A percentile compares a stretch with the other conserved stretches of the same genome.
These are phyloP conservation scores for Spizellomyces punctatus DNA, from an alignment of 192 early-diverging fungal species.

Conservation along the genomic window DNA sequence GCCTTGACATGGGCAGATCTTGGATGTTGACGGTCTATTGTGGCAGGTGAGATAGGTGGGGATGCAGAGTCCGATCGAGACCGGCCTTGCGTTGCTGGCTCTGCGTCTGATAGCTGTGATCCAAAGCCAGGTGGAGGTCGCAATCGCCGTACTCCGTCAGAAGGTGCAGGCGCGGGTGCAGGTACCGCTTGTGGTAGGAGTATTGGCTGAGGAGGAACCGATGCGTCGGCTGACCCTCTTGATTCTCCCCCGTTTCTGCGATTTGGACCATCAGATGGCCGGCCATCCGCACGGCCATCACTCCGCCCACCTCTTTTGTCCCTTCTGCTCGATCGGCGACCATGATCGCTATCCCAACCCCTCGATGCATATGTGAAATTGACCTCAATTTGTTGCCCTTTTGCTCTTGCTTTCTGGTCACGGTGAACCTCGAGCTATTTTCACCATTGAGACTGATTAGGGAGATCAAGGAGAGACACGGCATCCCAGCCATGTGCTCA, in stretches of 20 bases:
- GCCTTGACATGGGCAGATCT: too few relatives aligned
- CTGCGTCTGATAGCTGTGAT: constrained; percentile 31
- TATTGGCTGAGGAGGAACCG: neutral
- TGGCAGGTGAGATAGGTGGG: constrained; percentile 13
- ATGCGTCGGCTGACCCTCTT: neutral
- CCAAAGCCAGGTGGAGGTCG: constrained; percentile 53
- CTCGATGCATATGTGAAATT: constrained; percentile 42
- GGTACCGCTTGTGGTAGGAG: constrained; percentile 1
- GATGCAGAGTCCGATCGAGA: constrained; percentile 13
- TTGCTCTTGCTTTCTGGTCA: constrained; percentile 16
- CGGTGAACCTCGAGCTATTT: constrained; percentile 32
- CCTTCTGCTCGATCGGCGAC: neutral
- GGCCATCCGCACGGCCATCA: constrained; percentile 6
- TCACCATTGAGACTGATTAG: constrained; percentile 24
- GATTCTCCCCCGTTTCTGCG: neutral
- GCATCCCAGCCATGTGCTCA: neutral
- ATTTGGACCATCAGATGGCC: neutral
- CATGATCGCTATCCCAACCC: constrained; percentile 12
- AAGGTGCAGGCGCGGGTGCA: constrained; percentile 3
- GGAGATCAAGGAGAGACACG: neutral
- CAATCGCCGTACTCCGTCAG: constrained; percentile 4
- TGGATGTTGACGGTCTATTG: too few relatives aligned
- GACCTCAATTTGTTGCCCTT: constrained; percentile 44
- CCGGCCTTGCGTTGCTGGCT: constrained; percentile 6
- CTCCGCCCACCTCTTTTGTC: constrained; percentile 10